Evolutionary conservation across 768 basidiomycete genomes (phyloP), one percentile per base, ranked within the genome.

Genomic region (Russula brevipes): DNA sequence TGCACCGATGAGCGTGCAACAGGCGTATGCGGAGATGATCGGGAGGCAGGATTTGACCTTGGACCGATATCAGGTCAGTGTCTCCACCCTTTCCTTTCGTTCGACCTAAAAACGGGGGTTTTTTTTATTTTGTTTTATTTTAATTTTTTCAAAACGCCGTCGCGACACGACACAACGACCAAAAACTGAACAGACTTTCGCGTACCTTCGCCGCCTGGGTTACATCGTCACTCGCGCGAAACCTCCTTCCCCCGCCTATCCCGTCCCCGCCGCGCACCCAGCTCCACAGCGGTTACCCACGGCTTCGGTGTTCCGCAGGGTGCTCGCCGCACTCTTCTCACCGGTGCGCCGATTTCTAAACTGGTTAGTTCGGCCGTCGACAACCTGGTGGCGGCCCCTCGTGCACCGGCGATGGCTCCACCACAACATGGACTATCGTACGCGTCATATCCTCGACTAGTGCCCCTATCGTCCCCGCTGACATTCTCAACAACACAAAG

Each of bases 171-270:
- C 24, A 24, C 24, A 24, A 24, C 24, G 24, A 24, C 24, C 24
- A 24, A 24, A 24, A 24, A 54, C 51, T 24, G 35, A 12, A 33
- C 61, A 98, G 95, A 91, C 96, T 24, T 98, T 89, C 70, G 84
- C 96, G 0, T 94, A 96, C 74, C 80, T 99, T 38, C 93, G 88
- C 70, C 85, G 97, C 17, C 77, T 98, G 44, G 97, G 97, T 14
- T 99, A 97, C 74, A 81, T 85, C 11, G 84, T 98, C 10, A 91
- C 85, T 46, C 83, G 97, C n/a, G 78, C 91, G 0, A 77, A 80
- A 5, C 81, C 84, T 5, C 88, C 86, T 5, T 79, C 78, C 6
- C 60, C 76, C 0, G 77, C 78, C 16, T 89, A 87, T 69, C 80
- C 83, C 3, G 64, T 71, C 6, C 79, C 87, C 39, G 74, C 81